Evolutionary conservation across 1,139 yeast species (phyloP), one percentile per base, ranked within the genome.

Genomic region (Kurtzmaniella quercitrusa): DNA sequence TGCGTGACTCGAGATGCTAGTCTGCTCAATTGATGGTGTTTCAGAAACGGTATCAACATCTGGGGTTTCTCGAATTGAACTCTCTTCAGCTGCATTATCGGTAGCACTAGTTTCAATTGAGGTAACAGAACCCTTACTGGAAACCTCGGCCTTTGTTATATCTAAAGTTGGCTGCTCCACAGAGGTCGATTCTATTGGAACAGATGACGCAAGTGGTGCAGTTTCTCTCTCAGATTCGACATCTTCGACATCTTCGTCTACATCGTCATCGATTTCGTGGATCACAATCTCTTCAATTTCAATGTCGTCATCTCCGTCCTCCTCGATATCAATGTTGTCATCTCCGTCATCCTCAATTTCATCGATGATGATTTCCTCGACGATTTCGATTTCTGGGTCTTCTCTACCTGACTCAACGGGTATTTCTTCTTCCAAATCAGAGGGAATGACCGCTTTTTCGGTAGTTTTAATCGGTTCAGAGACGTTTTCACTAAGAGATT

Each of bases 291-390:
- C 42, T 6, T 15, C 23, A 21, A 23, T 34, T 24, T 42, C 42
- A 8, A 14, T 39, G 25, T 14, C 44, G 18, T 34, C 38, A 15
- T 33, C n/a, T n/a, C n/a, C 46, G 15, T 27, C 43, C 6, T 41
- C 37, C n/a, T 21, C 23, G 4, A 5, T 8, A 21, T 21, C 23
- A 21, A 21, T 21, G 7, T 15, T n/a, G 12, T 27, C 31, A 11
- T 6, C 31, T 27, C 10, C 31, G 3, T 27, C 31, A 8, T 23
- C 27, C 27, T 7, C 11, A 23, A 23, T 23, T 23, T 23, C 27
- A 23, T 23, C n/a, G n/a, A n/a, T n/a, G 23, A 21, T 21, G 23
- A 21, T 21, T 21, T 21, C 23, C 8, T 21, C 31, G 10, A 27
- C 12, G 31, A 27, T n/a, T n/a, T 27, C 31, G 6, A 27, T 27